Conservation (phyloP, 192 early-diverging fungal species). For the Entophlyctis luteolus region DNA sequence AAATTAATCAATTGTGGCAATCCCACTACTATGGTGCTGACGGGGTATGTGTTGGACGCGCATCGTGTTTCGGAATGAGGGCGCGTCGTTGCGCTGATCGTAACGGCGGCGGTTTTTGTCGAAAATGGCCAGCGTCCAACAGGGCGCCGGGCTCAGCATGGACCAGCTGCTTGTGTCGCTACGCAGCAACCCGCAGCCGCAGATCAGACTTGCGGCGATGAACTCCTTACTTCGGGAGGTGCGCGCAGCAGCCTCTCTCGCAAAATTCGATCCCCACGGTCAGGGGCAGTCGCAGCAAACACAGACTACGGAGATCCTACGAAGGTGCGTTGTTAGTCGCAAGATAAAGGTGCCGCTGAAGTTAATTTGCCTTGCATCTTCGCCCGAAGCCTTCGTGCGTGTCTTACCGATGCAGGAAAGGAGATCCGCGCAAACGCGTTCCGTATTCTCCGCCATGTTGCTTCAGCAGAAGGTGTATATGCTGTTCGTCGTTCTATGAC, state of each 20-base stretch:
- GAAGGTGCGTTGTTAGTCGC: too few relatives aligned
- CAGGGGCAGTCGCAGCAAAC: too few relatives aligned
- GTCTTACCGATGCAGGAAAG: slow-evolving; percentile 40
- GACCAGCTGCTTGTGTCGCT: slow-evolving; percentile 1
- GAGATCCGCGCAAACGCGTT: slow-evolving; percentile 64
- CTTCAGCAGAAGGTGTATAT: slow-evolving; percentile 29
- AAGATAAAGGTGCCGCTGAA: too few relatives aligned
- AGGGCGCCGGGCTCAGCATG: neutral
- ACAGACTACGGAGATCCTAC: too few relatives aligned
- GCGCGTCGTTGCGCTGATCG: neutral
- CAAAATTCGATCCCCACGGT: neutral
- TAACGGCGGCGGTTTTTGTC: neutral
- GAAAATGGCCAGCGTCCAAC: too few relatives aligned
- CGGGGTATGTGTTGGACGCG: too few relatives aligned
- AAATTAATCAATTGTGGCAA: too few relatives aligned
- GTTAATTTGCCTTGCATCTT: slow-evolving; percentile 13
- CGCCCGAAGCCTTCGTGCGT: slow-evolving; percentile 34
- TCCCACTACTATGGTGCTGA: too few relatives aligned
- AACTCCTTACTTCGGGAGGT: slow-evolving; percentile 5
- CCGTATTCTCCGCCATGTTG: slow-evolving; percentile 59
- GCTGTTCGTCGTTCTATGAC: slow-evolving; percentile 43
- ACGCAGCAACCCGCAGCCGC: slow-evolving; percentile 4
- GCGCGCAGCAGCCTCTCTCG: neutral
- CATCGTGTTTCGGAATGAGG: too few relatives aligned
- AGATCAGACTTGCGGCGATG: slow-evolving; percentile 13